Percentiles rank a stretch among this genome's conserved stretches.
These are phyloP conservation scores for Stromatinia cepivora DNA, from an alignment of 2,329 filamentous ascomycete genomes.

Conservation along the genomic window DNA sequence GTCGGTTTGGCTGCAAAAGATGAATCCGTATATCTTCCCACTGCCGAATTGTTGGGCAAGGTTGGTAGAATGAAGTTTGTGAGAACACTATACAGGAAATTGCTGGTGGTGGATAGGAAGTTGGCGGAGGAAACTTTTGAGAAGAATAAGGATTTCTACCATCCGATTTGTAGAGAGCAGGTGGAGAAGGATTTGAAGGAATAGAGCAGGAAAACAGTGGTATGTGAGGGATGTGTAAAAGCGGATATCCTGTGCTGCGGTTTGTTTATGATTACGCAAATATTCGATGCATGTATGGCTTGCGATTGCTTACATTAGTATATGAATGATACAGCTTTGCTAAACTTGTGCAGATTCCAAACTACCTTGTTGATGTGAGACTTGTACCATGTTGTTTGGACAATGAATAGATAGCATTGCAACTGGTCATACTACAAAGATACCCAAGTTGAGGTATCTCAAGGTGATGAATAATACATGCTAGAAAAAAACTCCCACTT, in stretches of 20 bases:
- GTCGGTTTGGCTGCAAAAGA: slow-evolving; percentile 77
- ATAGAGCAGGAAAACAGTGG: neutral
- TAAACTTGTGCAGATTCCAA: neutral
- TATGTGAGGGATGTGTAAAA: neutral
- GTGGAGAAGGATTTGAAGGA: slow-evolving; percentile 74
- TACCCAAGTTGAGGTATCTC: too few species aligned
- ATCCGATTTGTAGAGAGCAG: slow-evolving; percentile 86
- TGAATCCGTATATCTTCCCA: slow-evolving; percentile 64
- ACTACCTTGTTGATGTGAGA: too few species aligned
- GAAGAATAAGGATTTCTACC: slow-evolving; percentile 89
- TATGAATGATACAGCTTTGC: neutral
- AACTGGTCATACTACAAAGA: neutral
- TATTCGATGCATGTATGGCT: neutral
- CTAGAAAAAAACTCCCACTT: too few species aligned
- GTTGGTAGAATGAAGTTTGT: slow-evolving; percentile 99
- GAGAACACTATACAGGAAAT: slow-evolving; percentile 73
- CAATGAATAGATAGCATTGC: neutral
- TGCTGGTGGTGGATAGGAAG: slow-evolving; percentile 72
- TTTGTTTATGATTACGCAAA: neutral
- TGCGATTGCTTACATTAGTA: neutral
- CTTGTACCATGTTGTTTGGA: too few species aligned
- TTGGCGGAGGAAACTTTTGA: slow-evolving; percentile 81
- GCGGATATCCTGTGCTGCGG: neutral
- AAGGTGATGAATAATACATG: too few species aligned
- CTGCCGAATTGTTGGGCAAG: slow-evolving; percentile 71